Evolutionary conservation across 768 basidiomycete species (phyloP), one percentile per base, ranked within the genome.

Genomic region (Tylopilus cervinicoccineus): DNA sequence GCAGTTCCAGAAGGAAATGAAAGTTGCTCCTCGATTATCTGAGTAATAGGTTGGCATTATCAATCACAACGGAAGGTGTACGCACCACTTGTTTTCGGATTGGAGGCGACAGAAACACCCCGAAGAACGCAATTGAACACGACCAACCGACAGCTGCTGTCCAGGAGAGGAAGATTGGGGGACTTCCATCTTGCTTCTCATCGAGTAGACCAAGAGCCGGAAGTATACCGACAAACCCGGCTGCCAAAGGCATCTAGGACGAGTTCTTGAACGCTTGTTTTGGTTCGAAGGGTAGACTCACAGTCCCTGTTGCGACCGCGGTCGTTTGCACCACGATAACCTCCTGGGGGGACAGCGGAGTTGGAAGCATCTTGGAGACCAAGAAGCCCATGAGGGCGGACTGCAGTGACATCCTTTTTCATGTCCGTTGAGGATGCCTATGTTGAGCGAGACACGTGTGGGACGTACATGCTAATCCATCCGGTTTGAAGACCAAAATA

Each of bases 41-140:
- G 53, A 13, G 10, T 6, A 40, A 17, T 23, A 27, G 13, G 17
- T 54, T 48, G 47, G 38, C 51, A 54, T 41, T 32, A 19, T 47
- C n/a, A 24, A 16, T 19, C 8, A 43, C 33, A 39, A 28, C 10
- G 38, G 17, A 46, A 22, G 20, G 24, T 32, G 38, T 26, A 73
- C 85, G 26, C 54, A 93, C 91, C 60, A 95, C 93, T 81, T 96
- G 93, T 62, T 90, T 89, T 39, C 95, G 82, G 24, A 98, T 78
- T 7, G 94, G 95, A 14, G 93, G 92, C 2, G 95, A 95, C 34
- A 98, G 75, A 66, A 97, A 95, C n/a, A 97, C 94, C 80, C 94
- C 95, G 68, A 97, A 98, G 72, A 93, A 98, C 5, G 94, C 94
- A 23, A 95, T 79, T 6, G 86, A 89, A 52, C 81, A 84, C 11